These are phyloP conservation scores for Axilococcus clingmanii DNA, from an alignment of 139 green algal genomes.

Conservation along the genomic window DNA sequence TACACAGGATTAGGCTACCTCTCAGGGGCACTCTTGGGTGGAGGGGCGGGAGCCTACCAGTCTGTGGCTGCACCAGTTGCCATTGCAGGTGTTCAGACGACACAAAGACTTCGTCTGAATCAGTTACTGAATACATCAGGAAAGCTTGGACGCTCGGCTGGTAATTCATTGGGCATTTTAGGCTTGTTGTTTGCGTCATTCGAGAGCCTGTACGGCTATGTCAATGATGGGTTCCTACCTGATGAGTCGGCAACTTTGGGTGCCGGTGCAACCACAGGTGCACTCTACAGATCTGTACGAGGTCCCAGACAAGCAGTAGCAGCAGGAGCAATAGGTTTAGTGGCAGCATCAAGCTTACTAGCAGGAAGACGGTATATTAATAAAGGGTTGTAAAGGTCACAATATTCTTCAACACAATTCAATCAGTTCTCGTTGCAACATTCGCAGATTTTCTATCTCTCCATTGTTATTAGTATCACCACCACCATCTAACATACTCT, in stretches of 20 bases:
- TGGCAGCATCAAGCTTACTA: constrained; percentile 37
- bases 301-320: constrained; percentile 56
- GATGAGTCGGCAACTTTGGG: constrained; percentile 44
- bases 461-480: not conserved
- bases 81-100: constrained; percentile 15
- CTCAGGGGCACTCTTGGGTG: constrained; percentile 35
- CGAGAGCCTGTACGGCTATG: constrained; percentile 46
- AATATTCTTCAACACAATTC: too few species aligned
- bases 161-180: constrained; percentile 64
- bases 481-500: not conserved
- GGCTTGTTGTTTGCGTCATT: constrained; percentile 63
- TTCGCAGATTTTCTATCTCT: not conserved
- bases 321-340: constrained; percentile 48
- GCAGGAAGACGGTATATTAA: constrained; percentile 31
- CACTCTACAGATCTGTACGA: constrained; percentile 56
- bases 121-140: constrained; percentile 66
- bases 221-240: constrained; percentile 44
- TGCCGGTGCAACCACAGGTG: constrained; percentile 56
- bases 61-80: constrained; percentile 23
- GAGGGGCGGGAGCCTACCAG: constrained; percentile 20
- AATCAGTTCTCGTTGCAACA: not conserved
- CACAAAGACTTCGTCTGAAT: constrained; percentile 47
- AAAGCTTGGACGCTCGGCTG: constrained; percentile 36
- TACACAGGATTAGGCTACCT: constrained; percentile 83
- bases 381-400: not conserved